Conservation (phyloP, 1,284 basidiomycete genomes). For the Caloboletus firmus region DNA sequence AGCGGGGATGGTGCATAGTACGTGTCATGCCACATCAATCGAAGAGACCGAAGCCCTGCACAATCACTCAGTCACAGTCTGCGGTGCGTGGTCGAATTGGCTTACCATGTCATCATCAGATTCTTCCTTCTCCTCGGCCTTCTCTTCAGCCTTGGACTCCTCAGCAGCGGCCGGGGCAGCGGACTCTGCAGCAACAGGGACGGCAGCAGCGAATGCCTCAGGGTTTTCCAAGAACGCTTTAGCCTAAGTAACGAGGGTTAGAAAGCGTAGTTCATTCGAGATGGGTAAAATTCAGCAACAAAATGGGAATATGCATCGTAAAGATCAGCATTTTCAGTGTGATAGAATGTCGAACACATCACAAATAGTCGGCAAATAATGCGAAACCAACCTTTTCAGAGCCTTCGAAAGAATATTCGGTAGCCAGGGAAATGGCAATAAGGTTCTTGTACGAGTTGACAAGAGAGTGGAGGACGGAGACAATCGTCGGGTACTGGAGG, state of each 20-base stretch:
- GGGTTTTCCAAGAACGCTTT: conserved; percentile 98
- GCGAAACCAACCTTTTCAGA: conserved; percentile 76
- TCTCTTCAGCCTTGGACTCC: conserved; percentile 75
- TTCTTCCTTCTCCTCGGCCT: conserved; percentile 52
- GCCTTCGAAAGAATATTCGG: conserved; percentile 95
- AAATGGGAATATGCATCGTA: conserved; percentile 42
- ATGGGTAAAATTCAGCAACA: conserved; percentile 19
- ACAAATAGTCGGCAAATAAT: conserved; percentile 12
- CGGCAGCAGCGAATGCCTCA: conserved; percentile 86
- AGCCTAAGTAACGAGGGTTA: conserved; percentile 53
- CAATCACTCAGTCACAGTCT: conserved; percentile 14
- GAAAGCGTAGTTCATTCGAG: conserved; percentile 22
- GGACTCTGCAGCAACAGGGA: conserved; percentile 59
- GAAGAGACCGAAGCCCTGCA: conserved; percentile 83
- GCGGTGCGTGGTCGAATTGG: conserved; percentile 2
- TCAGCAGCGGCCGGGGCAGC: conserved; percentile 47
- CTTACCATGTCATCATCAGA: conserved; percentile 78
- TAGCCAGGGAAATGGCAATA: conserved; percentile 85
- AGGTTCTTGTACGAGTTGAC: conserved; percentile 99
- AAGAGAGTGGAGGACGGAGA: conserved; percentile 90
- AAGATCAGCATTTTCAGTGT: conserved; percentile 86
- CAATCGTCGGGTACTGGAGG: conserved; percentile 94
- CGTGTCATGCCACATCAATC: conserved; percentile 54
- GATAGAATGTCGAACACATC: conserved; percentile 45
- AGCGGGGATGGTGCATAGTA: conserved; percentile 14